Evolutionary conservation across 495 filamentous ascomycete genomes (phyloP).

Genomic region (Margaritispora aquatica): DNA sequence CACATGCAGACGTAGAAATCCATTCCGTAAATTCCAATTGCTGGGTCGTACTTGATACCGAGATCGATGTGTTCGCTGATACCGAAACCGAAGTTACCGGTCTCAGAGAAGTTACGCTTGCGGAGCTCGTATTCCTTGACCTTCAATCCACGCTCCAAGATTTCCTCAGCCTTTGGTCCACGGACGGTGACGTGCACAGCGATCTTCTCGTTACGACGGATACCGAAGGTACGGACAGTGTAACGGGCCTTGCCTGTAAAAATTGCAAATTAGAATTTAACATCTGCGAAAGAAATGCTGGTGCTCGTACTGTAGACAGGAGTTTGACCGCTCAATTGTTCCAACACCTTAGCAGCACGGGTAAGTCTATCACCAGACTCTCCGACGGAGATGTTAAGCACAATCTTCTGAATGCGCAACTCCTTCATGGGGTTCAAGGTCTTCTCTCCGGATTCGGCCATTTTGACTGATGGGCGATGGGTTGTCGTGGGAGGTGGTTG

Average conservation of each 20-base stretch:
- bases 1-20: constrained; percentile 99
- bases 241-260: constrained; percentile 92
- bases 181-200: constrained; percentile 99
- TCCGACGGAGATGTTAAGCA: constrained; percentile 99
- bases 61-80: constrained; percentile 99
- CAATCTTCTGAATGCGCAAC: constrained; percentile 99
- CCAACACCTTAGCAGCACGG: constrained; percentile 98
- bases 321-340: constrained; percentile 99
- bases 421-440: constrained; percentile 96
- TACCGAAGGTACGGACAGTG: constrained; percentile 99
- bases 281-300: background rate
- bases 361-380: constrained; percentile 99
- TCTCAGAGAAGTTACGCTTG: constrained; percentile 99
- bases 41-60: constrained; percentile 99
- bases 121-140: constrained; percentile 99
- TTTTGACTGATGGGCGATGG: constrained; percentile 21
- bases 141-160: constrained; percentile 99
- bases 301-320: constrained; percentile 85
- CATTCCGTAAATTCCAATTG: constrained; percentile 99
- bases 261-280: background rate
- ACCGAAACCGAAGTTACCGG: constrained; percentile 99
- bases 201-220: constrained; percentile 99
- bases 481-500: constrained; percentile 22
- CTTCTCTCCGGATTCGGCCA: constrained; percentile 66
- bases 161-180: constrained; percentile 99